Evolutionary conservation across 1,284 basidiomycete species (phyloP).

Genomic region (Lignosus rhinocerotis): DNA sequence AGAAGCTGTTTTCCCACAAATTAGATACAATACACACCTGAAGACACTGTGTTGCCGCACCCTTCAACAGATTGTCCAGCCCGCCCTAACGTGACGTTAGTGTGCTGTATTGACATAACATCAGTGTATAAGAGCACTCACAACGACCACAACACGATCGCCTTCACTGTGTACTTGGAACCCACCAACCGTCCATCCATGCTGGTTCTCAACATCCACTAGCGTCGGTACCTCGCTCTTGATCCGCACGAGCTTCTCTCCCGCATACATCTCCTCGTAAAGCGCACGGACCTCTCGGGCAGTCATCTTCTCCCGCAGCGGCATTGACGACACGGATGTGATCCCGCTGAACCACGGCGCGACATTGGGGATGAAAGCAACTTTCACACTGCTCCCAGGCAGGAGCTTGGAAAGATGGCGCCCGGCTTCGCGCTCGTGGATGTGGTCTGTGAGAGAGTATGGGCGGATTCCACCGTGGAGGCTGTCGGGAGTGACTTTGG

Average conservation of each 20-base stretch:
- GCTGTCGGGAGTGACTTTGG: conserved; percentile 82
- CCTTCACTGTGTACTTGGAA: conserved; percentile 91
- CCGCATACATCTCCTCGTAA: conserved; percentile 79
- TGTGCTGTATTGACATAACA: conserved; percentile 10
- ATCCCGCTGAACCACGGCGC: conserved; percentile 98
- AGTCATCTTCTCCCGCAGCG: conserved; percentile 63
- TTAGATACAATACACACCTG: conserved; percentile 63
- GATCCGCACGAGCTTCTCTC: conserved; percentile 74
- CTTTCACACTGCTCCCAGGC: conserved; percentile 45
- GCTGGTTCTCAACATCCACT: conserved; percentile 75
- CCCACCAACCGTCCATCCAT: conserved; percentile 91
- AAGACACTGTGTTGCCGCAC: conserved; percentile 96
- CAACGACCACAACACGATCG: conserved; percentile 89
- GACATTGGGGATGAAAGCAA: conserved; percentile 89
- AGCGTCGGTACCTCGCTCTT: conserved; percentile 77
- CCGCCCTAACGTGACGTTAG: conserved; percentile 59
- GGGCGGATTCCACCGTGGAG: conserved; percentile 79
- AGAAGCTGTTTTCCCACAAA: neutral
- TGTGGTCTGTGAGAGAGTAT: conserved; percentile 94
- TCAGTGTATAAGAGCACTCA: conserved; percentile 41
- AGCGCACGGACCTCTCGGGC: conserved; percentile 76
- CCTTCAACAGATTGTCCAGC: conserved; percentile 95
- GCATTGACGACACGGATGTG: conserved; percentile 82
- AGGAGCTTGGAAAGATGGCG: conserved; percentile 76
- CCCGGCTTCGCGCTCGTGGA: conserved; percentile 95